Evolutionary conservation across 1,284 basidiomycete genomes (phyloP), one percentile per base, ranked within the genome.

Genomic region (Sporisorium scitamineum): DNA sequence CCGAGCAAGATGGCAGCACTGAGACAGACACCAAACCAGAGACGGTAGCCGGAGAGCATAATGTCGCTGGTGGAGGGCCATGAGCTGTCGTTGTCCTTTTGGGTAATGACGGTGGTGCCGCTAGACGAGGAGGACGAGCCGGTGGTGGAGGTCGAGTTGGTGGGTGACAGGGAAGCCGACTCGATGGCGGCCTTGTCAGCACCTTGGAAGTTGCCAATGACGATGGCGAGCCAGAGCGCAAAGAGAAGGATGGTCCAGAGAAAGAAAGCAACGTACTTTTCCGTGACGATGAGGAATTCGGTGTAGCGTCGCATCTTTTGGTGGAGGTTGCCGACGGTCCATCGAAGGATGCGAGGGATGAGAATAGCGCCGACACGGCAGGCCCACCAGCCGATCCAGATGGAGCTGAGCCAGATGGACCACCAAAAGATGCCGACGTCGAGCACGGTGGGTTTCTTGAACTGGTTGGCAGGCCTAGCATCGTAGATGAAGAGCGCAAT

Each of bases 351-450:
- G 26, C 61, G 67, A 5, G 73, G 79, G n/a, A 76, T 54, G 50
- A 80, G 60, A 80, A 86, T 91, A 88, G 92, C 88, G 34, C 87
- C 86, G 5, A 92, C 92, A 45, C 92, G 88, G 7, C 91, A 88
- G 42, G 86, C 90, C 94, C 94, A 96, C 92, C 93, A 95, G 22
- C 93, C 92, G 88, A 81, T 89, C 93, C 93, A 95, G 31, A 90
- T 87, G 42, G 94, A 89, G 42, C 88, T 90, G 44, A 94, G 87
- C 93, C 93, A 95, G 67, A 94, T 90, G 61, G 92, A 93, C 94
- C 94, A 96, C 90, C 90, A 95, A 11, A 93, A 61, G 44, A 93
- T 86, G 58, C 87, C 88, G 13, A 92, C 89, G 62, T 61, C 86
- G 89, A 80, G 71, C 90, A 90, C 32, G 84, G 74, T 54, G 73